A percentile compares a stretch with the other conserved stretches of the same genome.
phyloP scores from a whole-genome alignment of 352 stramenopile genomes.

The Phytophthora fragariaefolia region DNA sequence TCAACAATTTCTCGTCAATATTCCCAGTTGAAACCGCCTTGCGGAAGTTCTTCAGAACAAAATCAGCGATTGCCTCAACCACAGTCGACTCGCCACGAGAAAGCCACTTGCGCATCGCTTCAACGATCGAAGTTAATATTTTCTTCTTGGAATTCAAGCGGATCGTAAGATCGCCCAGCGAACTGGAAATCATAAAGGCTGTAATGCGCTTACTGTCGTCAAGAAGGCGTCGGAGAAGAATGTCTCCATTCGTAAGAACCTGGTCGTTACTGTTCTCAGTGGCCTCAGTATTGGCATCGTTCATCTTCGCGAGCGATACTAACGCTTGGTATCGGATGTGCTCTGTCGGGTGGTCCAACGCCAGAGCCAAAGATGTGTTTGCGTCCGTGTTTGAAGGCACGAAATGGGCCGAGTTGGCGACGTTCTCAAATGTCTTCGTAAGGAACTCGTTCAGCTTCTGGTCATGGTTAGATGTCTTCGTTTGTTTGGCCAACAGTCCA shows the following conservation, averaged over 20 bases:
- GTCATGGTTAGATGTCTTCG: conserved; percentile 50
- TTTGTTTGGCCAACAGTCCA: conserved; percentile 34
- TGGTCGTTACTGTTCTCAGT: conserved; percentile 26
- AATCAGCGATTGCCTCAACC: conserved; percentile 55
- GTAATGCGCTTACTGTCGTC: conserved; percentile 82
- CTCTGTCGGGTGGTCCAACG: conserved; percentile 80
- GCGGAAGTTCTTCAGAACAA: conserved; percentile 63
- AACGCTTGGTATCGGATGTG: conserved; percentile 80
- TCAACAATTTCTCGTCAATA: conserved; percentile 63
- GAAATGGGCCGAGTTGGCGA: conserved; percentile 84
- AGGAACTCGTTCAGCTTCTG: conserved; percentile 72
- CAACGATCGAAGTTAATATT: conserved; percentile 55
- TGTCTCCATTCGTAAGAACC: conserved; percentile 56
- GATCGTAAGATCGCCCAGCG: conserved; percentile 64
- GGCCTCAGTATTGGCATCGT: conserved; percentile 34
- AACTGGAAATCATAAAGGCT: conserved; percentile 59
- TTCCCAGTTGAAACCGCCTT: conserved; percentile 25
- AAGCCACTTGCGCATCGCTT: conserved; percentile 62
- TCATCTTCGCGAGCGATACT: conserved; percentile 66
- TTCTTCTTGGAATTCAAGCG: conserved; percentile 59
- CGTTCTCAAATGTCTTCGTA: conserved; percentile 66
- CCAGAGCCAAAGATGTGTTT: conserved; percentile 78
- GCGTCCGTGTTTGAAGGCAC: conserved; percentile 62
- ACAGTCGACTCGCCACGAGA: conserved; percentile 31
- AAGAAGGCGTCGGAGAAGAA: conserved; percentile 73